Evolutionary conservation across 176 grass and related monocot genomes (phyloP).

Genomic region (Juncus effusus): DNA sequence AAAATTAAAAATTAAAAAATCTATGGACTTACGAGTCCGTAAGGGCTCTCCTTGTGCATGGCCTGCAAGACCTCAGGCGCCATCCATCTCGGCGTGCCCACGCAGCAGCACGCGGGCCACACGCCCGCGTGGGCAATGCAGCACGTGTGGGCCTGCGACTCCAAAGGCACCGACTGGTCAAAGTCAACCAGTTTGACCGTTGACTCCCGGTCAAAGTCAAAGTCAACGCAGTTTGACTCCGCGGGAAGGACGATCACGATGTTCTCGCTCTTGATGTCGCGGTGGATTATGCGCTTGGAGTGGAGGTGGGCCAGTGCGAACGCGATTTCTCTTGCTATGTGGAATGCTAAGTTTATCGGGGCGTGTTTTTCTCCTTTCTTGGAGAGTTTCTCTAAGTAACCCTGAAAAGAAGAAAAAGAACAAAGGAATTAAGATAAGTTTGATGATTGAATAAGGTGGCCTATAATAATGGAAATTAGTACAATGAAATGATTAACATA

Average conservation of each 20-base stretch:
- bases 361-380: conserved; percentile 73
- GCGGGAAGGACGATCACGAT: conserved; percentile 68
- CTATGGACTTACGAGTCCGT: conserved; percentile 61
- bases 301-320: conserved; percentile 71
- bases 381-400: conserved; percentile 58
- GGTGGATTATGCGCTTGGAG: conserved; percentile 83
- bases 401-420: conserved; percentile 31
- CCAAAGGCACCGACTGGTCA: conserved; percentile 68
- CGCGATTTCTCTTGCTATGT: conserved; percentile 79
- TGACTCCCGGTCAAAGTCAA: conserved; percentile 25
- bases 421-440: background rate
- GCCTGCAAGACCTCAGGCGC: conserved; percentile 80
- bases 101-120: conserved; percentile 86
- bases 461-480: too few relatives aligned
- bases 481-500: too few relatives aligned
- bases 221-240: conserved; percentile 10
- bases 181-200: conserved; percentile 91
- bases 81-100: conserved; percentile 94
- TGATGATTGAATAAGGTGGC: too few relatives aligned
- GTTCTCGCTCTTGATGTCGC: conserved; percentile 97
- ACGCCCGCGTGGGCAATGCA: conserved; percentile 80
- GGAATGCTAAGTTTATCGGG: conserved; percentile 54
- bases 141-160: conserved; percentile 73
- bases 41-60: conserved; percentile 59
- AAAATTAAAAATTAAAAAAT: conserved; percentile 11